phyloP scores from a whole-genome alignment of 2,329 filamentous ascomycete genomes.

The Scolecobasidium constrictum region DNA sequence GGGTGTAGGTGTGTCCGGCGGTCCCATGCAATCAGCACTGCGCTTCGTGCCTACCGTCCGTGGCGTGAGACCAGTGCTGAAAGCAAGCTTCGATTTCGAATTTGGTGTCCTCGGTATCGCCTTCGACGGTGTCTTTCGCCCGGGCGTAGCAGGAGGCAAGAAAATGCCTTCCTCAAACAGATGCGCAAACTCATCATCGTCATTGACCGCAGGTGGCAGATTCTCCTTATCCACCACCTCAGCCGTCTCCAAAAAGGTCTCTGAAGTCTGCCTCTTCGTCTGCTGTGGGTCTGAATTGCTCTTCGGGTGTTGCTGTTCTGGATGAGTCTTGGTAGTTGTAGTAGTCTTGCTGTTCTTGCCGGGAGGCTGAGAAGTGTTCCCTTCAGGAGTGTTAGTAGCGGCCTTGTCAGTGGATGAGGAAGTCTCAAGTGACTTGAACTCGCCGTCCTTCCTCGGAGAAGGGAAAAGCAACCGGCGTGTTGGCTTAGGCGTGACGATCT shows the following conservation, averaged over 20 bases:
- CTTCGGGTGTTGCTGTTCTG: slow-evolving; percentile 5
- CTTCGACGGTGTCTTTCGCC: slow-evolving; percentile 23
- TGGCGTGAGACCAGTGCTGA: slow-evolving; percentile 25
- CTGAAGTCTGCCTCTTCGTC: no score
- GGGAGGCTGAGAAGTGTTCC: slow-evolving; percentile 13
- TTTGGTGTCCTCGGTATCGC: slow-evolving; percentile 50
- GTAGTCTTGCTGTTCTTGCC: slow-evolving; percentile 8
- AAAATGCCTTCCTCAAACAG: slow-evolving; percentile 52
- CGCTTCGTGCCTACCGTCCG: slow-evolving; percentile 13
- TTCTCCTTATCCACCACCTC: slow-evolving; percentile 48
- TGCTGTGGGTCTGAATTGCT: slow-evolving; percentile 12
- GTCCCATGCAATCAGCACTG: slow-evolving; percentile 13
- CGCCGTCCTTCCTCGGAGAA: slow-evolving; percentile 57
- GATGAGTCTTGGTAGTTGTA: slow-evolving; percentile 4
- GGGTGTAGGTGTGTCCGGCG: slow-evolving; percentile 22
- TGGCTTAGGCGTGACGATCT: slow-evolving; percentile 40
- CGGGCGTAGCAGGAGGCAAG: slow-evolving; percentile 29
- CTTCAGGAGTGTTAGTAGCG: slow-evolving; percentile 18
- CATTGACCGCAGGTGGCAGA: slow-evolving; percentile 26
- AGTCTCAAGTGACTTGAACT: slow-evolving; percentile 51
- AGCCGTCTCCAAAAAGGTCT: no score
- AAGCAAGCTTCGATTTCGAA: slow-evolving; percentile 32
- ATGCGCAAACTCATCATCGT: slow-evolving; percentile 44
- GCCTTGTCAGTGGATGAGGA: slow-evolving; percentile 10
- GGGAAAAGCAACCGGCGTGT: slow-evolving; percentile 68